phyloP scores from a whole-genome alignment of 176 grass and related monocot species.

The Triticum urartu region DNA sequence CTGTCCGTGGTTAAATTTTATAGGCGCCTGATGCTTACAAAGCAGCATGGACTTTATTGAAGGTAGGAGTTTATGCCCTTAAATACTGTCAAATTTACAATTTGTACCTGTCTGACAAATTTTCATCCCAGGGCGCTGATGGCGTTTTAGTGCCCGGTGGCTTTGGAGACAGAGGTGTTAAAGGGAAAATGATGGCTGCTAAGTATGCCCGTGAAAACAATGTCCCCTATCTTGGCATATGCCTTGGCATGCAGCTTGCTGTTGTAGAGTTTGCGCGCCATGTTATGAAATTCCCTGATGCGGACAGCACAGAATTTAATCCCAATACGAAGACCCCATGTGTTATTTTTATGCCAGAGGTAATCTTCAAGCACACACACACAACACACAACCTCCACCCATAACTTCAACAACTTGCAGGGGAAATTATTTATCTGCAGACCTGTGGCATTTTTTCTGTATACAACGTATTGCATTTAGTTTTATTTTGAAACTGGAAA shows the following conservation, averaged over 20 bases:
- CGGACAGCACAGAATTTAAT: neutral
- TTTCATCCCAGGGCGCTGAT: slow-evolving; percentile 53
- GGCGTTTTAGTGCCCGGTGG: slow-evolving; percentile 81
- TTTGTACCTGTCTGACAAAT: slow-evolving; percentile 22
- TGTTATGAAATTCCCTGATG: slow-evolving; percentile 53
- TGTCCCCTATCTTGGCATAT: slow-evolving; percentile 82
- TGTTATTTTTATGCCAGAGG: slow-evolving; percentile 49
- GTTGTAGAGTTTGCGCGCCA: slow-evolving; percentile 73
- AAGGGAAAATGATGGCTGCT: slow-evolving; percentile 76
- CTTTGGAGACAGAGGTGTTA: slow-evolving; percentile 81
- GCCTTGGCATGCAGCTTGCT: slow-evolving; percentile 86
- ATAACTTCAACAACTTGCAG: neutral
- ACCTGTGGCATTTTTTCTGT: neutral
- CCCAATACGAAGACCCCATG: slow-evolving; percentile 2
- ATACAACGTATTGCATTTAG: neutral
- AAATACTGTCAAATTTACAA: neutral
- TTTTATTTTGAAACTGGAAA: neutral
- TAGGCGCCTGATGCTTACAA: slow-evolving; percentile 62
- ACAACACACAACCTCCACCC: neutral
- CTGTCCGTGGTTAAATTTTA: slow-evolving; percentile 17
- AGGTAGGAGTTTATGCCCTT: slow-evolving; percentile 28
- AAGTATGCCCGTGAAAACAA: slow-evolving; percentile 80
- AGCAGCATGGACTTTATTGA: slow-evolving; percentile 57
- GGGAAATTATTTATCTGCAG: neutral
- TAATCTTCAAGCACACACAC: slow-evolving; percentile 27